Evolutionary conservation across 2,329 filamentous ascomycete species (phyloP).

Genomic region (Pleomassaria siparia): DNA sequence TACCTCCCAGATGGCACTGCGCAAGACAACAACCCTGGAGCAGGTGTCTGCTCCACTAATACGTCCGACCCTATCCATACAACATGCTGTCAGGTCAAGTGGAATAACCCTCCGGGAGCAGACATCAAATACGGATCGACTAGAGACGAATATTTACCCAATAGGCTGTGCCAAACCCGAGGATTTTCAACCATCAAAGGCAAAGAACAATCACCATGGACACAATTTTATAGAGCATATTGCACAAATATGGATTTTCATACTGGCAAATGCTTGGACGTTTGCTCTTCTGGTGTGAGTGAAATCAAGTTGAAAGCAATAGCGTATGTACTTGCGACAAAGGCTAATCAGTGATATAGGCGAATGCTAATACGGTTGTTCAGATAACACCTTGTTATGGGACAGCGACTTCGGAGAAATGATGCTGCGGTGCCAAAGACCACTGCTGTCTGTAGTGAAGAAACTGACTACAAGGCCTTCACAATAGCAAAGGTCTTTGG

Average conservation of each 20-base stretch:
- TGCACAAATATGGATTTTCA: conserved; percentile 1
- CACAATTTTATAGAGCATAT: neutral
- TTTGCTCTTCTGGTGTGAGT: conserved; percentile 4
- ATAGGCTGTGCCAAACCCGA: conserved; percentile 2
- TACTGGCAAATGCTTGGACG: conserved; percentile 3
- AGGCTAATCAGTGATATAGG: neutral
- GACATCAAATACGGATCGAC: conserved; percentile 4
- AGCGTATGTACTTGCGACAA: too few species aligned
- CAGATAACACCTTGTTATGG: conserved; percentile 6
- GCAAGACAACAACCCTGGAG: neutral
- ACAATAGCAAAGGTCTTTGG: too few species aligned
- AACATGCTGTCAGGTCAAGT: conserved; percentile 3
- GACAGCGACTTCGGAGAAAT: conserved; percentile 1
- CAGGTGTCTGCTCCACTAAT: neutral
- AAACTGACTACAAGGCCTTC: too few species aligned
- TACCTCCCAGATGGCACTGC: neutral
- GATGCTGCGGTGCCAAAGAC: conserved; percentile 5
- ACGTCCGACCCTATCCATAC: neutral
- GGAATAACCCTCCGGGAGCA: conserved; percentile 1
- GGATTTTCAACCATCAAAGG: neutral
- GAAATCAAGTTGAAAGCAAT: neutral
- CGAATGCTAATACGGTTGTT: neutral
- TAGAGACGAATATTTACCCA: conserved; percentile 4
- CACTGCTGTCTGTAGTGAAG: too few species aligned
- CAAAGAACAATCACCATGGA: conserved; percentile 1